Conservation (phyloP, 1,139 yeast species). For the Diutina mesorugosa region DNA sequence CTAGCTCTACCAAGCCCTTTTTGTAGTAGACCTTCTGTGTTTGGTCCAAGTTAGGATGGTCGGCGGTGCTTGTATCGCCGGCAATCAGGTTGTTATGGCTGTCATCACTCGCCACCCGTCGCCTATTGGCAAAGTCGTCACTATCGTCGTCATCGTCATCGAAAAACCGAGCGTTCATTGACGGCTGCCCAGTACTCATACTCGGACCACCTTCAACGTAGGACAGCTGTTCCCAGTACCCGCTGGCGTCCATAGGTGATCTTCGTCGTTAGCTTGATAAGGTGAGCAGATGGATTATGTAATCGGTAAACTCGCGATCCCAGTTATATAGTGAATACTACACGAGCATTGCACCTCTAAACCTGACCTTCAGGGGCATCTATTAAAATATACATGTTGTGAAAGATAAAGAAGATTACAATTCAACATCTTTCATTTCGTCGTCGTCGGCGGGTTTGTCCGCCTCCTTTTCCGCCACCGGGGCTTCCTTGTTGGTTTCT, state of each 20-base stretch:
- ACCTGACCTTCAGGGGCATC: not conserved
- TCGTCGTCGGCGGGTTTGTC: slow-evolving; percentile 2
- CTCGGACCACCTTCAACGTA: not conserved
- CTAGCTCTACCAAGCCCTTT: slow-evolving; percentile 43
- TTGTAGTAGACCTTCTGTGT: slow-evolving; percentile 29
- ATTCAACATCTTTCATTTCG: slow-evolving; percentile 10
- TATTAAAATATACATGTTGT: not conserved
- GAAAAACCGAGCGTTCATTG: not conserved
- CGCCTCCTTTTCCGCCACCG: not conserved
- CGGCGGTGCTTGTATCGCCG: not conserved
- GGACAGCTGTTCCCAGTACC: slow-evolving; percentile 1
- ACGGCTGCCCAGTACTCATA: not conserved
- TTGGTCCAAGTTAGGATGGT: slow-evolving; percentile 15
- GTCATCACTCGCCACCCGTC: not conserved
- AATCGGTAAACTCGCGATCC: not conserved
- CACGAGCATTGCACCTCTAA: not conserved
- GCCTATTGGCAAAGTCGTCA: not conserved
- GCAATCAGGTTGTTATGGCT: not conserved
- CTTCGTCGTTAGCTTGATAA: not conserved
- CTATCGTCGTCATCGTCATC: not conserved
- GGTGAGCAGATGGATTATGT: not conserved
- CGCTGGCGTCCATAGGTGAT: not conserved
- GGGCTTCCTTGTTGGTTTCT: not conserved
- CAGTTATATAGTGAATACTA: too few relatives aligned
- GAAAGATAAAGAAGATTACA: slow-evolving; percentile 4